Percentiles rank a stretch among this genome's conserved stretches.
Conservation (phyloP, 495 filamentous ascomycete genomes). For the Lentithecium fluviatile region DNA sequence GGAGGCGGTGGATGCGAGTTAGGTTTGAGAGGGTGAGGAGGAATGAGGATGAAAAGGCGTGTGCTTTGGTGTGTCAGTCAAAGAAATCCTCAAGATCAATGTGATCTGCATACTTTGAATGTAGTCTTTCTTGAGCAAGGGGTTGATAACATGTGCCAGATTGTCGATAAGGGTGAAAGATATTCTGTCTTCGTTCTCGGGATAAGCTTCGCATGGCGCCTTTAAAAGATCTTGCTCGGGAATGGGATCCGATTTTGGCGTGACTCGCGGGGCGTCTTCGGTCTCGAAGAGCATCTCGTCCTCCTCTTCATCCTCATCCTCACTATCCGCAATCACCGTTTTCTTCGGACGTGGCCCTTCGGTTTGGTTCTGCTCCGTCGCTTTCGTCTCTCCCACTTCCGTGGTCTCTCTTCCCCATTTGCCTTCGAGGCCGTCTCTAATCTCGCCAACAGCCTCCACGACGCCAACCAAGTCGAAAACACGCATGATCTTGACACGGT, state of each 20-base stretch:
- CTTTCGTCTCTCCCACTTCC: not conserved
- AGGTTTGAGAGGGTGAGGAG: conserved; percentile 40
- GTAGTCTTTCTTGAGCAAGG: conserved; percentile 39
- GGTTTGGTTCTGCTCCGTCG: not conserved
- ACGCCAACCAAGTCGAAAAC: conserved; percentile 62
- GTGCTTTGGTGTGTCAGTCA: conserved; percentile 27
- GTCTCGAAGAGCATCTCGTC: conserved; percentile 37
- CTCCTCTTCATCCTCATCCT: conserved; percentile 47
- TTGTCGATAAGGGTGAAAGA: conserved; percentile 42
- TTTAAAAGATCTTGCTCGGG: not conserved
- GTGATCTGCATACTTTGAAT: conserved; percentile 25
- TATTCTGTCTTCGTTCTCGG: not conserved
- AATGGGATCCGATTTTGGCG: not conserved
- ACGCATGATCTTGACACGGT: conserved; percentile 53
- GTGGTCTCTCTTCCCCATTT: not conserved
- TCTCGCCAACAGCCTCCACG: conserved; percentile 54
- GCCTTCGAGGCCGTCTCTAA: conserved; percentile 37
- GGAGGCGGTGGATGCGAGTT: conserved; percentile 35
- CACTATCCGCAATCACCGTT: conserved; percentile 35
- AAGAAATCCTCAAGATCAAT: not conserved
- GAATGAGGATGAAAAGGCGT: conserved; percentile 38
- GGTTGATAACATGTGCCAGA: conserved; percentile 48
- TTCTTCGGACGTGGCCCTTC: not conserved
- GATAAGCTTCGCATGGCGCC: not conserved
- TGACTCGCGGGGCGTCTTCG: conserved; percentile 1